These are phyloP conservation scores for Rhizophagus prolifer DNA, from an alignment of 192 early-diverging fungal genomes.

Conservation along the genomic window DNA sequence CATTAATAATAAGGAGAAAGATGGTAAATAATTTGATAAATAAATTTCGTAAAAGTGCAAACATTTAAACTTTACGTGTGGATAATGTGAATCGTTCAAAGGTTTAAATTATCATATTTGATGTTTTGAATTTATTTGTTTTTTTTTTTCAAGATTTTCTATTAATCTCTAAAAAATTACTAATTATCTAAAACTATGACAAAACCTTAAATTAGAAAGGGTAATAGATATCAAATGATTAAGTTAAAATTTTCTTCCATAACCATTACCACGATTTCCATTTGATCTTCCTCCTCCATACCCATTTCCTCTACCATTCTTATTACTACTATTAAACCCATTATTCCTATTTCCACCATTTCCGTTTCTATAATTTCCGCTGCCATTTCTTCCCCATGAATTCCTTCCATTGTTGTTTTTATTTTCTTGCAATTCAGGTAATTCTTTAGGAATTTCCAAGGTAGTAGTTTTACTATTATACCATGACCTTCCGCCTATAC, in stretches of 20 bases:
- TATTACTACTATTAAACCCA: slow-evolving; percentile 41
- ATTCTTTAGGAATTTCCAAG: slow-evolving; percentile 65
- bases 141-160: too few species aligned
- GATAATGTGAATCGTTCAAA: too few species aligned
- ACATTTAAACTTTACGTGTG: too few species aligned
- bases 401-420: slow-evolving; percentile 41
- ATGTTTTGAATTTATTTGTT: too few species aligned
- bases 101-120: too few species aligned
- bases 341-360: slow-evolving; percentile 44
- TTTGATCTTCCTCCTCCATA: slow-evolving; percentile 40
- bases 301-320: slow-evolving; percentile 40
- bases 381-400: slow-evolving; percentile 44
- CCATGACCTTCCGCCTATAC: slow-evolving; percentile 22
- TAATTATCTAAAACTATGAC: too few species aligned
- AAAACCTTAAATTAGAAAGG: too few species aligned
- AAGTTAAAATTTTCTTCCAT: neutral
- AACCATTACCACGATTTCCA: slow-evolving; percentile 48
- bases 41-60: too few species aligned
- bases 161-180: too few species aligned
- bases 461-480: slow-evolving; percentile 64
- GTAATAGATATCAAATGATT: too few species aligned
- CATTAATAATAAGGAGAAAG: too few species aligned
- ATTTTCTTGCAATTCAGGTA: slow-evolving; percentile 80
- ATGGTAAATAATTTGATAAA: too few species aligned
- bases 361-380: slow-evolving; percentile 44